A percentile compares a stretch with the other conserved stretches of the same genome.
These are phyloP conservation scores for Penicillium maclennaniae DNA, from an alignment of 495 filamentous ascomycete species.

Conservation along the genomic window DNA sequence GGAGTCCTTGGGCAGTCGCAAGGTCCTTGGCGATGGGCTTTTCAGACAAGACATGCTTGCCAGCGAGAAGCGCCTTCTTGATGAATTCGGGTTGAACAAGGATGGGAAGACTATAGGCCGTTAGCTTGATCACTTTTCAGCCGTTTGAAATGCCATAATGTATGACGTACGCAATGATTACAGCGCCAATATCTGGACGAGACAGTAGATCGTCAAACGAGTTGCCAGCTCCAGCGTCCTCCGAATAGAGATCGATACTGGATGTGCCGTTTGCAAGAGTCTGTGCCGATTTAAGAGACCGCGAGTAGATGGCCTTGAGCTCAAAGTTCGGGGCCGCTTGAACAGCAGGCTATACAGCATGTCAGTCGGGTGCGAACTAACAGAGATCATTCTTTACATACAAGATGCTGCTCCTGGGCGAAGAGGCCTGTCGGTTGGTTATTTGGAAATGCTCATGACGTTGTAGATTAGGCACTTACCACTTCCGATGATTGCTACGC, in stretches of 20 bases:
- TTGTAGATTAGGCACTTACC: slow-evolving; percentile 43
- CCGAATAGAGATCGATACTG: slow-evolving; percentile 54
- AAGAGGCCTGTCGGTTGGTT: slow-evolving; percentile 41
- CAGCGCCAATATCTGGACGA: slow-evolving; percentile 60
- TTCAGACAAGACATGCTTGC: slow-evolving; percentile 81
- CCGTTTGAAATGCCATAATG: neutral
- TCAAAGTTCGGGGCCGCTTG: slow-evolving; percentile 40
- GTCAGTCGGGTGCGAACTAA: neutral
- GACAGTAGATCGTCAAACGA: slow-evolving; percentile 58
- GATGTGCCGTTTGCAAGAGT: slow-evolving; percentile 32
- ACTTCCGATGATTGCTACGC: slow-evolving; percentile 66
- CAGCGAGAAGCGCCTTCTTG: slow-evolving; percentile 52
- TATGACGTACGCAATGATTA: slow-evolving; percentile 60
- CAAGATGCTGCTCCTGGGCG: slow-evolving; percentile 42
- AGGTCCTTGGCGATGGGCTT: slow-evolving; percentile 75
- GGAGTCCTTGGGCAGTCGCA: slow-evolving; percentile 55
- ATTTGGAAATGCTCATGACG: neutral
- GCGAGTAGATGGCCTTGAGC: slow-evolving; percentile 61
- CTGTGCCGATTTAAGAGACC: slow-evolving; percentile 51
- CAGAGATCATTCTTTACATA: slow-evolving; percentile 10
- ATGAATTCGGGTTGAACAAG: slow-evolving; percentile 38
- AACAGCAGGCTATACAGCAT: slow-evolving; percentile 45
- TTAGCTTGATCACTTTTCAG: slow-evolving; percentile 19
- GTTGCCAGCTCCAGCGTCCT: slow-evolving; percentile 53
- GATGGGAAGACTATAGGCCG: slow-evolving; percentile 34